Evolutionary conservation across 257 asterid species (phyloP).

Genomic region (Solanum chiquidenum): DNA sequence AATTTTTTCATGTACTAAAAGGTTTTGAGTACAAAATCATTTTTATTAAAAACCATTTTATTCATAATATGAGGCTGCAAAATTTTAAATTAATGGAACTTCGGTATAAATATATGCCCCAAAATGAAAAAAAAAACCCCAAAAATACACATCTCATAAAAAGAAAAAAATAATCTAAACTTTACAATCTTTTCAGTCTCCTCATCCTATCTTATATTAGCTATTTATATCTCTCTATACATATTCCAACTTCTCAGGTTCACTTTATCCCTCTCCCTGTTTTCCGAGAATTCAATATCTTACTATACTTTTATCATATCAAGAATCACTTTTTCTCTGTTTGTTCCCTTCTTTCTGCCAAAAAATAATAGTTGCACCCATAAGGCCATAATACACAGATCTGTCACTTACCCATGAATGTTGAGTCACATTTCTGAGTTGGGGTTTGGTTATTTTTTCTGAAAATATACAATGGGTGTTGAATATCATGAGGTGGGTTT

Average conservation of each 20-base stretch:
- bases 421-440: slow-evolving; percentile 1
- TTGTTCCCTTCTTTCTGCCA: neutral
- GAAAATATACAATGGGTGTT: slow-evolving; percentile 40
- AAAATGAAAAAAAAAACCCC: too few relatives aligned
- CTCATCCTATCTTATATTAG: neutral
- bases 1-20: rapidly evolving
- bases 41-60: too few relatives aligned
- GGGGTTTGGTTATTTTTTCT: neutral
- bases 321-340: neutral
- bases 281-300: neutral
- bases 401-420: neutral
- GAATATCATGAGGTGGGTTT: slow-evolving; percentile 57
- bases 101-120: too few relatives aligned
- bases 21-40: rapidly evolving
- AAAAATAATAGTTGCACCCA: neutral
- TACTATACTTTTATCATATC: neutral
- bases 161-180: neutral
- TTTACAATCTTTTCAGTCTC: neutral
- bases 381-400: neutral
- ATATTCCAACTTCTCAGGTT: neutral
- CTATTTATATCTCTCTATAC: neutral
- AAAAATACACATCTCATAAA: neutral
- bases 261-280: neutral
- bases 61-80: too few relatives aligned
- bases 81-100: too few relatives aligned